Evolutionary conservation across 306 rosid species (phyloP).

Genomic region (Crotalaria pallida): DNA sequence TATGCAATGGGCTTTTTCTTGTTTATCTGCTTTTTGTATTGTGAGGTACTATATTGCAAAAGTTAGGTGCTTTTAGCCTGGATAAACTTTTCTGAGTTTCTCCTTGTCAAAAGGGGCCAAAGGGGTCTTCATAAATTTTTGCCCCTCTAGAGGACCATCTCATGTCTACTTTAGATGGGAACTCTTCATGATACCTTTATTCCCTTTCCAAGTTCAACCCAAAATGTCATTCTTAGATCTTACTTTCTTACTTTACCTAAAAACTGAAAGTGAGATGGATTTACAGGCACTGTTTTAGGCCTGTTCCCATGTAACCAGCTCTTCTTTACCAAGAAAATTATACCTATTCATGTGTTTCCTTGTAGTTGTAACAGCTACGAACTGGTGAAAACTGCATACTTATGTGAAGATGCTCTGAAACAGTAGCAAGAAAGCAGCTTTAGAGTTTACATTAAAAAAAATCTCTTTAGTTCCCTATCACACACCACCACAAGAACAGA

Average conservation of each 20-base stretch:
- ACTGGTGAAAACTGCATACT: constrained; percentile 24
- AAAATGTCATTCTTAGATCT: constrained; percentile 23
- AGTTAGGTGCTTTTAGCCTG: constrained; percentile 27
- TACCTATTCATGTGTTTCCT: constrained; percentile 9
- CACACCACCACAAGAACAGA: constrained; percentile 79
- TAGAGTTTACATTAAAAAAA: constrained; percentile 23
- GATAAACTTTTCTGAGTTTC: constrained; percentile 34
- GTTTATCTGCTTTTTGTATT: neutral
- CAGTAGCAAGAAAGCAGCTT: constrained; percentile 66
- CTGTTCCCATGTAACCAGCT: constrained; percentile 29
- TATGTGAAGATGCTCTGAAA: constrained; percentile 67
- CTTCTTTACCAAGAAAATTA: constrained; percentile 27
- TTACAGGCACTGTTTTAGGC: constrained; percentile 45
- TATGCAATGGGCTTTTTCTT: constrained; percentile 8
- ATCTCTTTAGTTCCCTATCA: constrained; percentile 52
- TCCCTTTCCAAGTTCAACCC: constrained; percentile 23
- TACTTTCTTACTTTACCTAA: constrained; percentile 24
- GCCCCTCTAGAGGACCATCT: constrained; percentile 12
- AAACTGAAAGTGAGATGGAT: constrained; percentile 31
- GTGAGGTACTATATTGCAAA: neutral
- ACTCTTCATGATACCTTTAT: constrained; percentile 35
- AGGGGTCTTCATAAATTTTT: constrained; percentile 22
- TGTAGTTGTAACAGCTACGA: constrained; percentile 27
- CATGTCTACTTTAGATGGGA: constrained; percentile 38
- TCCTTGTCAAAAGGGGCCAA: constrained; percentile 31